Evolutionary conservation across 2,329 filamentous ascomycete genomes (phyloP).

Genomic region (Arthrobotrys entomopaga): DNA sequence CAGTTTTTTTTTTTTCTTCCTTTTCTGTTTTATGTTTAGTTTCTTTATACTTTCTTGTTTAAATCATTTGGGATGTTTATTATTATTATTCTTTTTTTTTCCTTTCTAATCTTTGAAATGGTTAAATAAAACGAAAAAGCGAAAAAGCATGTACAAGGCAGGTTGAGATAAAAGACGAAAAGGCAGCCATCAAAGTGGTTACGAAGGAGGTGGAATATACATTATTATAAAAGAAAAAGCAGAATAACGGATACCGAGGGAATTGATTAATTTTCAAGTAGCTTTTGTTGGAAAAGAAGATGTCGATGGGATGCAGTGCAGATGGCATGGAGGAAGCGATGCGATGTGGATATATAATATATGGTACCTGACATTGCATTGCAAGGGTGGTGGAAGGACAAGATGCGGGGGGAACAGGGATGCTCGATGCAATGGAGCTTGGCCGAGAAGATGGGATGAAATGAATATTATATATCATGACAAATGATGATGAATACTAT

Average conservation of each 20-base stretch:
- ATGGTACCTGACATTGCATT: too few relatives aligned
- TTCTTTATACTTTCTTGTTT: background rate
- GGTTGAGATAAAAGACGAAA: background rate
- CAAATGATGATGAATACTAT: too few relatives aligned
- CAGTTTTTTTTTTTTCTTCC: conserved; percentile 7
- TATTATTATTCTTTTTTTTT: background rate
- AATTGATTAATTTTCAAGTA: background rate
- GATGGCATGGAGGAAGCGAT: too few relatives aligned
- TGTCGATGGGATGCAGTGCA: too few relatives aligned
- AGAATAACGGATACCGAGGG: conserved; percentile 9
- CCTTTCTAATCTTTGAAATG: conserved; percentile 1
- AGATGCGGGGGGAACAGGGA: background rate
- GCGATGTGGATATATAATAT: too few relatives aligned
- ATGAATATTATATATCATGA: too few relatives aligned
- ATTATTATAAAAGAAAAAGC: conserved; percentile 15
- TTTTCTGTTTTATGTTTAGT: background rate
- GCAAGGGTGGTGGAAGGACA: too few relatives aligned
- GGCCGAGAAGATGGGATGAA: too few relatives aligned
- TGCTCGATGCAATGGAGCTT: background rate
- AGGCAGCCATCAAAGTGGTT: too few relatives aligned
- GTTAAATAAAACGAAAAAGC: conserved; percentile 6
- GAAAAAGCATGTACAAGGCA: conserved; percentile 11
- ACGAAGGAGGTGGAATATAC: background rate
- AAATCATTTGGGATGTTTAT: conserved; percentile 1
- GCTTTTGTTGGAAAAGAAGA: background rate